Evolutionary conservation across 495 filamentous ascomycete species (phyloP).

Genomic region (Penicillium ucsense): DNA sequence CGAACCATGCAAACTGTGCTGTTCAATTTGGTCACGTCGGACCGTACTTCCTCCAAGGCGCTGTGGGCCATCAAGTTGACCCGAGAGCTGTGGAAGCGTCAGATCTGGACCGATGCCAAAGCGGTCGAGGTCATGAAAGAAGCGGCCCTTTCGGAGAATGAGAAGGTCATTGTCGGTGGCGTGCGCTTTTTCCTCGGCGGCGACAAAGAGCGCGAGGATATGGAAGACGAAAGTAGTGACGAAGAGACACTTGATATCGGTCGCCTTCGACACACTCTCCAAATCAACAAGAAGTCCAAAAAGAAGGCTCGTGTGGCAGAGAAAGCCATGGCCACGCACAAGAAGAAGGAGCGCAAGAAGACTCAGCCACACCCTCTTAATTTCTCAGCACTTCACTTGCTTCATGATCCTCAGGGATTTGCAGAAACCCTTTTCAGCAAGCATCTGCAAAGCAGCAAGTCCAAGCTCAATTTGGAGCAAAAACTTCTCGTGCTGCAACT

Average conservation of each 20-base stretch:
- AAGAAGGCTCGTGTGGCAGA: conserved; percentile 74
- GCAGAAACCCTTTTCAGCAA: conserved; percentile 84
- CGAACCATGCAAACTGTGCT: conserved; percentile 84
- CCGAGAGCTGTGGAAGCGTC: conserved; percentile 76
- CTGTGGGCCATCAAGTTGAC: conserved; percentile 92
- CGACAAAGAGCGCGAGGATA: conserved; percentile 86
- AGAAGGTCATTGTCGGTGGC: conserved; percentile 79
- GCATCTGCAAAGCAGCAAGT: conserved; percentile 79
- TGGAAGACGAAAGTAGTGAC: conserved; percentile 80
- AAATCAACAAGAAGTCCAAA: conserved; percentile 91
- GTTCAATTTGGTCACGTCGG: conserved; percentile 79
- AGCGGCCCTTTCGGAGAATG: conserved; percentile 69
- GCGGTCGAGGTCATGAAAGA: conserved; percentile 94
- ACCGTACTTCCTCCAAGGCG: conserved; percentile 72
- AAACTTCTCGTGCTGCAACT: conserved; percentile 83
- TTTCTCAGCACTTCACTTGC: conserved; percentile 94
- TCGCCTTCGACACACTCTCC: conserved; percentile 70
- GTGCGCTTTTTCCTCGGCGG: conserved; percentile 93
- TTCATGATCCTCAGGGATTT: conserved; percentile 93
- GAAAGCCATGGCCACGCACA: conserved; percentile 60
- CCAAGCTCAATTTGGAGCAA: conserved; percentile 80
- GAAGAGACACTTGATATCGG: conserved; percentile 68
- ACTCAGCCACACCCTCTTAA: conserved; percentile 76
- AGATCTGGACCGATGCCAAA: conserved; percentile 81
- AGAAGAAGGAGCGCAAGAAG: conserved; percentile 81